Evolutionary conservation across 371 early-diverging fungal species (phyloP).

Genomic region (Zychaea mexicana): DNA sequence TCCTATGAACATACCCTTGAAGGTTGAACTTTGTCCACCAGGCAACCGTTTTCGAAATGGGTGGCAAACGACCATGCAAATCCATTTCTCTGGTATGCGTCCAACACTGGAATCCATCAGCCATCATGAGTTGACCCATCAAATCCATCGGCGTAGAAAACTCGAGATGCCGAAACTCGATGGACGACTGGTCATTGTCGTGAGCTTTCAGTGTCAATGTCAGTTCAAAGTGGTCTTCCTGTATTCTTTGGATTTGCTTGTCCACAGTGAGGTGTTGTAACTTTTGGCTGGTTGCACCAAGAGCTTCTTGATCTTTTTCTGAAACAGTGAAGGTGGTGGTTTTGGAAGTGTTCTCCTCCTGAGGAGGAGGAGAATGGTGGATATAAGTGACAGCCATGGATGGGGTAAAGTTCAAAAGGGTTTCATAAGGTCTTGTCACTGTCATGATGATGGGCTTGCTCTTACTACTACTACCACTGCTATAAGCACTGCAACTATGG

Average conservation of each 20-base stretch:
- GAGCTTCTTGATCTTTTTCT: background rate
- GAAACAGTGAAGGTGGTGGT: background rate
- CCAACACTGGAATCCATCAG: slow-evolving; percentile 54
- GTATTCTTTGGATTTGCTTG: background rate
- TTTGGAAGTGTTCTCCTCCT: background rate
- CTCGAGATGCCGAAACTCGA: slow-evolving; percentile 20
- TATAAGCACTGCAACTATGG: background rate
- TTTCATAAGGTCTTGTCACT: background rate
- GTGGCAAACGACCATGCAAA: slow-evolving; percentile 18
- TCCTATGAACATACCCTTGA: slow-evolving; percentile 26
- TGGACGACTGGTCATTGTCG: background rate
- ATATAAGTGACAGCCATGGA: background rate
- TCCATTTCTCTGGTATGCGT: slow-evolving; percentile 36
- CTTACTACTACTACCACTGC: too few species aligned
- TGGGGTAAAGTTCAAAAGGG: background rate
- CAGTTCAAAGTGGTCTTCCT: slow-evolving; percentile 11
- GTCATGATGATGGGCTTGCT: slow-evolving; percentile 1
- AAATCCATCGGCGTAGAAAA: slow-evolving; percentile 17
- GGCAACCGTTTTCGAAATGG: slow-evolving; percentile 33
- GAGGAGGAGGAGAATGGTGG: background rate
- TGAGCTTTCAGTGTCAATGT: slow-evolving; percentile 3
- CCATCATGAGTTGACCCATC: slow-evolving; percentile 29
- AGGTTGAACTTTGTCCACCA: slow-evolving; percentile 38
- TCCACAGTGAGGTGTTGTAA: background rate
- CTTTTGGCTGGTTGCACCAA: background rate